Percentiles rank a stretch among this genome's conserved stretches.
Evolutionary conservation across 306 rosid genomes (phyloP).

Genomic region (Fragaria ananassa): DNA sequence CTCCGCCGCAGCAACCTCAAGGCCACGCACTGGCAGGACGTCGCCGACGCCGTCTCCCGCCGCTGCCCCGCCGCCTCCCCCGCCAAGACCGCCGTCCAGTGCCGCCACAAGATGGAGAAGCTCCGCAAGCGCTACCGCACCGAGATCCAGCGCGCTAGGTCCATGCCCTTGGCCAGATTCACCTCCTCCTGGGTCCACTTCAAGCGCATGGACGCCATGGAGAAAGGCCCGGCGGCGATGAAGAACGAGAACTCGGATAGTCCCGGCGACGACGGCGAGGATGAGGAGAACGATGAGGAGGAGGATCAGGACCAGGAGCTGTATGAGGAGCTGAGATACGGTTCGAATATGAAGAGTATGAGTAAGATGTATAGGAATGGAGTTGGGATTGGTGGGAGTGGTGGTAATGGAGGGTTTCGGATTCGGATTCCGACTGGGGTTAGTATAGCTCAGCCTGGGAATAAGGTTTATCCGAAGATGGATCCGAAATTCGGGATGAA

Average conservation of each 20-base stretch:
- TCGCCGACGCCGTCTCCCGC: conserved; percentile 65
- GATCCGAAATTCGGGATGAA: conserved; percentile 44
- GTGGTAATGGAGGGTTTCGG: conserved; percentile 49
- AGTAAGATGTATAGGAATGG: conserved; percentile 62
- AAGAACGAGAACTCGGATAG: conserved; percentile 55
- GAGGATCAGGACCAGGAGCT: conserved; percentile 62
- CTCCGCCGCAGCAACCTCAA: conserved; percentile 87
- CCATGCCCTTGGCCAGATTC: conserved; percentile 55
- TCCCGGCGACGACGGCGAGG: conserved; percentile 36
- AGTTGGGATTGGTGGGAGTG: conserved; percentile 9
- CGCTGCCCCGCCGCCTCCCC: conserved; percentile 68
- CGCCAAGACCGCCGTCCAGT: conserved; percentile 86
- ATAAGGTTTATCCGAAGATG: conserved; percentile 36
- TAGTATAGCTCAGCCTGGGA: conserved; percentile 65
- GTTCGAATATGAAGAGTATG: conserved; percentile 53
- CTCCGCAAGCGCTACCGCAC: conserved; percentile 86
- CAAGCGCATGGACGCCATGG: conserved; percentile 89
- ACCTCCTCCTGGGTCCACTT: conserved; percentile 83
- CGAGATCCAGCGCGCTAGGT: conserved; percentile 72
- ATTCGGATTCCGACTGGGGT: conserved; percentile 78
- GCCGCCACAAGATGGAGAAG: conserved; percentile 96
- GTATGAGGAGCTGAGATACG: conserved; percentile 58
- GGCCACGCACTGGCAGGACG: conserved; percentile 96
- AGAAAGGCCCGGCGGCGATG: conserved; percentile 60
- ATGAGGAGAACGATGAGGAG: conserved; percentile 35